These are phyloP conservation scores for Pseudogymnoascus sp. DNA, from an alignment of 2,329 filamentous ascomycete species.

Conservation along the genomic window DNA sequence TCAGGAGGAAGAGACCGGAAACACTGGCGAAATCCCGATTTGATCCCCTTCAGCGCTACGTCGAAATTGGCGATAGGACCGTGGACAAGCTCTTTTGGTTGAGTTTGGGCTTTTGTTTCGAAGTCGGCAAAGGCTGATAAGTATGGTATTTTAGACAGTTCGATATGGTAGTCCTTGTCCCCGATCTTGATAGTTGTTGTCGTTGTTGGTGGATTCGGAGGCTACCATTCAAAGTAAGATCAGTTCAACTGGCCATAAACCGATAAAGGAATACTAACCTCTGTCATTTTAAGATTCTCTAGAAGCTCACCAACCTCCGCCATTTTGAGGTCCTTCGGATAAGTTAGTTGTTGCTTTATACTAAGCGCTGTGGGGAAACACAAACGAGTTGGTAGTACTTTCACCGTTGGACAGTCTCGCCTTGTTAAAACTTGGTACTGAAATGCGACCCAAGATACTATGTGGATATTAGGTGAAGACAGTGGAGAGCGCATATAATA, in stretches of 20 bases:
- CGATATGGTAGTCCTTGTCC: not conserved
- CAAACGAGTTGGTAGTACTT: too few relatives aligned
- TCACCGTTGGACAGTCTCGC: too few relatives aligned
- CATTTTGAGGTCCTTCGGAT: not conserved
- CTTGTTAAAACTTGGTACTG: too few relatives aligned
- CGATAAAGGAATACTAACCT: not conserved
- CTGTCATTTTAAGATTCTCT: not conserved
- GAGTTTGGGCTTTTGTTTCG: conserved; percentile 19
- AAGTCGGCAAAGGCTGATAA: not conserved
- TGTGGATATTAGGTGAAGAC: not conserved
- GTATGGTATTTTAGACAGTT: not conserved
- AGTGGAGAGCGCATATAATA: not conserved
- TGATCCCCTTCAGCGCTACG: conserved; percentile 22
- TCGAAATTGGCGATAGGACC: conserved; percentile 20
- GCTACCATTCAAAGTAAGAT: not conserved
- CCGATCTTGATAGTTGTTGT: not conserved
- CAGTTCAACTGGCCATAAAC: not conserved
- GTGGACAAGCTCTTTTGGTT: conserved; percentile 16
- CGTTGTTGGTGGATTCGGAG: not conserved
- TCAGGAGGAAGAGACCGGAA: conserved; percentile 21
- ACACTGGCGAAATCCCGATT: conserved; percentile 24
- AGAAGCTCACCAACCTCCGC: not conserved
- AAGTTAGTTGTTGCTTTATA: not conserved
- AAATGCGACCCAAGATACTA: too few relatives aligned
- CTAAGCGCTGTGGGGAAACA: too few relatives aligned